phyloP scores from a whole-genome alignment of 75 land plant genomes.

The Chamaecyparis obtusa region DNA sequence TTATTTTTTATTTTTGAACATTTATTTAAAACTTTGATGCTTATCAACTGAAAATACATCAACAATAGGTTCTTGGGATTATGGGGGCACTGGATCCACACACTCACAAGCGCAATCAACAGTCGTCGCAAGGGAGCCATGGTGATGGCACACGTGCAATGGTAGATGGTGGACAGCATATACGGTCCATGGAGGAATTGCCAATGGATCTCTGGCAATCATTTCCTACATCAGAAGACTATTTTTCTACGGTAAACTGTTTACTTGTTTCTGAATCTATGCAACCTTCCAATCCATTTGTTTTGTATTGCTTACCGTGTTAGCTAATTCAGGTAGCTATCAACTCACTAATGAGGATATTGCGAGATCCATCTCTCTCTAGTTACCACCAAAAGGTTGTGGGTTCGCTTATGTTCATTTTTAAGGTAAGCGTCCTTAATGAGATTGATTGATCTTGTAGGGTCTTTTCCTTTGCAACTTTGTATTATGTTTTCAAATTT shows the following conservation, averaged over 20 bases:
- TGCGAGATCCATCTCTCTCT: slow-evolving; percentile 89
- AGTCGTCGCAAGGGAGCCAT: slow-evolving; percentile 64
- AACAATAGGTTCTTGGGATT: slow-evolving; percentile 81
- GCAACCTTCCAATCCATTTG: background rate
- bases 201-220: slow-evolving; percentile 86
- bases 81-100: slow-evolving; percentile 98
- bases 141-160: slow-evolving; percentile 66
- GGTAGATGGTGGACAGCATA: slow-evolving; percentile 74
- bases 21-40: slow-evolving; percentile 1
- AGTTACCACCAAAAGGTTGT: slow-evolving; percentile 97
- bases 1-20: background rate
- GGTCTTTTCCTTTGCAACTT: background rate
- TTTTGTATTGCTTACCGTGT: background rate
- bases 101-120: slow-evolving; percentile 85
- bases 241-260: slow-evolving; percentile 76
- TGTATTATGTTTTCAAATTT: background rate
- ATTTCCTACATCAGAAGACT: slow-evolving; percentile 91
- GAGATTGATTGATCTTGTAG: background rate
- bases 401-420: slow-evolving; percentile 92
- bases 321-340: slow-evolving; percentile 79
- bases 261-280: background rate
- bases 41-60: background rate
- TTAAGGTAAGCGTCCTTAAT: slow-evolving; percentile 57
- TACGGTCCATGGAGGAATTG: slow-evolving; percentile 79
- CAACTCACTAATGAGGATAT: slow-evolving; percentile 89